These are phyloP conservation scores for Plasmodium yoelii DNA, from an alignment of 169 alveolate genomes.

Conservation along the genomic window DNA sequence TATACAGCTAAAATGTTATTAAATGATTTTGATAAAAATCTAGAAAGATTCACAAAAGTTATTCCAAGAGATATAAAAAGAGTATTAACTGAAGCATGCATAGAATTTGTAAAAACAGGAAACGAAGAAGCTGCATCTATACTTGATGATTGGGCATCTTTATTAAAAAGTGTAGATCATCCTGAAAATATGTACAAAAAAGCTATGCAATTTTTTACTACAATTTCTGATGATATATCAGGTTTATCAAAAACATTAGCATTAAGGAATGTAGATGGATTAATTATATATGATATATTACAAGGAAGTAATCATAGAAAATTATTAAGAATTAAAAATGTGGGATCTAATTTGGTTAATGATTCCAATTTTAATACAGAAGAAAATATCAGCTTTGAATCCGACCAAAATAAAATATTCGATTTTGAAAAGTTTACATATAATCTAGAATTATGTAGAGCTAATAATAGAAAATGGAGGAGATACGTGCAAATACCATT, in stretches of 20 bases:
- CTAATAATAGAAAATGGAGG: conserved; percentile 67
- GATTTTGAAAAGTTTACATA: conserved; percentile 60
- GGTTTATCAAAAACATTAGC: conserved; percentile 66
- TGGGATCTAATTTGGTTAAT: neutral
- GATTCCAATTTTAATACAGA: neutral
- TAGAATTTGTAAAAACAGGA: conserved; percentile 79
- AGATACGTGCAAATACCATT: conserved; percentile 36
- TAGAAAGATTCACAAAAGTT: conserved; percentile 71
- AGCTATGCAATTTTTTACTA: conserved; percentile 76
- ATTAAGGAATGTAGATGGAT: conserved; percentile 69
- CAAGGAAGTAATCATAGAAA: conserved; percentile 31
- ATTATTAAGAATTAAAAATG: conserved; percentile 18
- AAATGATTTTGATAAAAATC: conserved; percentile 65
- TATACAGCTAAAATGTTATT: conserved; percentile 75
- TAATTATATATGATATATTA: conserved; percentile 54
- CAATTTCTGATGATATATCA: conserved; percentile 60
- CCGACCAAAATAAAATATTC: conserved; percentile 14
- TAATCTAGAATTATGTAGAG: conserved; percentile 70
- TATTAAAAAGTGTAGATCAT: conserved; percentile 72
- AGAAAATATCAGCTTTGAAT: neutral
- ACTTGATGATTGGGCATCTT: conserved; percentile 78
- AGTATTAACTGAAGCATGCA: conserved; percentile 80
- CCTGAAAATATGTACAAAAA: conserved; percentile 77
- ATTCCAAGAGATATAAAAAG: conserved; percentile 79
- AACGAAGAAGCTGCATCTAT: conserved; percentile 79